Evolutionary conservation across 352 stramenopile genomes (phyloP).

Genomic region (Phytophthora parvispora): DNA sequence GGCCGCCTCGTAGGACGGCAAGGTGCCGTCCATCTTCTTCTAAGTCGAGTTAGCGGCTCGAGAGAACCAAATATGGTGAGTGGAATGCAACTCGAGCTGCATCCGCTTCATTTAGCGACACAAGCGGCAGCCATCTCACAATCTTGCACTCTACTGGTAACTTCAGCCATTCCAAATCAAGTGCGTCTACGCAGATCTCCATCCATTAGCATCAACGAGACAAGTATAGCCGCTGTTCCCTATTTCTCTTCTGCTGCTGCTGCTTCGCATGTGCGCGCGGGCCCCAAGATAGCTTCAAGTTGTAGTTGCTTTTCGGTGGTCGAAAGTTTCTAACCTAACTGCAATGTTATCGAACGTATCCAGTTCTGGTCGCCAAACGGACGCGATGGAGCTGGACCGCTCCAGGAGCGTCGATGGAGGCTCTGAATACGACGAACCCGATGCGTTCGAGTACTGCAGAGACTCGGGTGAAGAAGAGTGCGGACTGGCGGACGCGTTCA

Average conservation of each 20-base stretch:
- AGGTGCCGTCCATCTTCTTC: conserved; percentile 21
- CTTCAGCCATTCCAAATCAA: conserved; percentile 30
- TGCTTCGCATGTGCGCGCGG: conserved; percentile 11
- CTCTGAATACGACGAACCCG: conserved; percentile 13
- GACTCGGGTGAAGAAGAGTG: conserved; percentile 28
- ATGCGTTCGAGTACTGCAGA: neutral
- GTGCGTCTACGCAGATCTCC: neutral
- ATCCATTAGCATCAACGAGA: conserved; percentile 7
- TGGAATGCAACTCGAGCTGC: neutral
- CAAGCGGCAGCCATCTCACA: conserved; percentile 12
- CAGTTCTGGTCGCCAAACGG: neutral
- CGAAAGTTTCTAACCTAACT: conserved; percentile 5
- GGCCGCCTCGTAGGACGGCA: conserved; percentile 47
- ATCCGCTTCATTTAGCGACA: conserved; percentile 27
- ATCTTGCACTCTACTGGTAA: neutral
- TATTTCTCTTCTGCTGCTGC: neutral
- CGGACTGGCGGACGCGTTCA: conserved; percentile 58
- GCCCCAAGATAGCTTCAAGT: conserved; percentile 35
- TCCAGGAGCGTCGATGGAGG: conserved; percentile 10
- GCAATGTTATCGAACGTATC: neutral
- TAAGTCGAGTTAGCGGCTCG: no score
- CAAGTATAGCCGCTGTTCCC: neutral
- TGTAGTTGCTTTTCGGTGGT: conserved; percentile 35
- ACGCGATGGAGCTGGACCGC: conserved; percentile 19
- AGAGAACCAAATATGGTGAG: conserved; percentile 33